Conservation (phyloP, 106 monocot species). For the Ottelia alismoides region DNA sequence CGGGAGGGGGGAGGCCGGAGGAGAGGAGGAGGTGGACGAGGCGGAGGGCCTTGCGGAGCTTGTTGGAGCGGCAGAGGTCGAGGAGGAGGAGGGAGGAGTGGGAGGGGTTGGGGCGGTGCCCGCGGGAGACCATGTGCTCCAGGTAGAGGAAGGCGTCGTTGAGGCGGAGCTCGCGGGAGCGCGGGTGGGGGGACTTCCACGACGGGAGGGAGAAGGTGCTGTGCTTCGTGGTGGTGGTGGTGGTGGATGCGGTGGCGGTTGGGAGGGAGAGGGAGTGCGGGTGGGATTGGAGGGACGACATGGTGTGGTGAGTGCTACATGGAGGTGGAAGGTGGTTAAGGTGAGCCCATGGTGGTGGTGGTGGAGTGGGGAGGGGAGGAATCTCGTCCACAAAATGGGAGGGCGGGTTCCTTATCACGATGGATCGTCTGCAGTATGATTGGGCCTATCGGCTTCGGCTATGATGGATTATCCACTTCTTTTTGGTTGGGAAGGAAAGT, state of each 20-base stretch:
- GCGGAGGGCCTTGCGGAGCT: conserved; percentile 63
- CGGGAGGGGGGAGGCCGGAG: conserved; percentile 35
- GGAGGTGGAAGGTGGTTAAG: not conserved
- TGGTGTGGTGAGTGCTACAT: not conserved
- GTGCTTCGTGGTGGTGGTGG: not conserved
- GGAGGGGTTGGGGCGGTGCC: conserved; percentile 35
- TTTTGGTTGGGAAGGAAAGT: too few species aligned
- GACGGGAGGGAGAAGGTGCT: not conserved
- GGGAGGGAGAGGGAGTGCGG: too few species aligned
- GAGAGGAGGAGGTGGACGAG: conserved; percentile 62
- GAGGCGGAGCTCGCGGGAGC: conserved; percentile 41
- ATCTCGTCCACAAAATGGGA: not conserved
- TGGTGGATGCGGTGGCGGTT: not conserved
- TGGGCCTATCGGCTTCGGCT: too few species aligned
- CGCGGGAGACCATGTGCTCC: conserved; percentile 54
- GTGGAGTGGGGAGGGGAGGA: not conserved
- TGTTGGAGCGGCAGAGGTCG: conserved; percentile 53
- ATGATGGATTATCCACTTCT: too few species aligned
- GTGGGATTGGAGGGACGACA: not conserved
- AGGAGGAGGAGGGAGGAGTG: conserved; percentile 53
- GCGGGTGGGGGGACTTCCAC: conserved; percentile 5
- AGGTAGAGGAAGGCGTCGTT: conserved; percentile 62
- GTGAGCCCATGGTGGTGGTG: not conserved
- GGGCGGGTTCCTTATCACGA: too few species aligned
- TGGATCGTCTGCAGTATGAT: too few species aligned